Evolutionary conservation across 345 rosid genomes (phyloP).

Genomic region (Sonneratia alba): DNA sequence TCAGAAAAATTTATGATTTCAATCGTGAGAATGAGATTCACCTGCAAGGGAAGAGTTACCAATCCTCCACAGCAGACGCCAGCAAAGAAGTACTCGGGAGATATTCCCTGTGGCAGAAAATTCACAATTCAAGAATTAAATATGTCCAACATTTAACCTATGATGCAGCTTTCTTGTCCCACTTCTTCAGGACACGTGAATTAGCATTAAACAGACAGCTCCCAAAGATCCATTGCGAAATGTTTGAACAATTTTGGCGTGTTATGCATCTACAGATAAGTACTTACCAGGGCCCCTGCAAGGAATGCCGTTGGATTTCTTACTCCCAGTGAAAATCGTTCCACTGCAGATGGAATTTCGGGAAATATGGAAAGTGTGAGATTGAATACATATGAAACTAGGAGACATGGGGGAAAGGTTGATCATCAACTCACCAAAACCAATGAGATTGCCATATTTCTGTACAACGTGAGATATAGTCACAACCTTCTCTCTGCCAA

Average conservation of each 20-base stretch:
- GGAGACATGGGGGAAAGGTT: background rate
- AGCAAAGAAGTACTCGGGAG: constrained; percentile 76
- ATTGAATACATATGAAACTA: background rate
- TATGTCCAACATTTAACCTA: background rate
- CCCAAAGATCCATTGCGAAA: background rate
- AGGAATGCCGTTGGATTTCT: constrained; percentile 85
- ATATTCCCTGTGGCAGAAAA: constrained; percentile 47
- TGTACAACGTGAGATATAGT: constrained; percentile 44
- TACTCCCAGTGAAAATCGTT: constrained; percentile 72
- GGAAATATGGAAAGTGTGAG: background rate
- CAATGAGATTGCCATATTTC: constrained; percentile 71
- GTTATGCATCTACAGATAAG: background rate
- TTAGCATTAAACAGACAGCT: background rate
- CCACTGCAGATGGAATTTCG: constrained; percentile 46
- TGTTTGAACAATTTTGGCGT: background rate
- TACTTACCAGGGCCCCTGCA: constrained; percentile 70
- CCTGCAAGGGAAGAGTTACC: constrained; percentile 86
- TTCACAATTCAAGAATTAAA: background rate
- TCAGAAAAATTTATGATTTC: background rate
- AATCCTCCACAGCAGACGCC: constrained; percentile 93
- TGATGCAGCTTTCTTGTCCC: too few species aligned
- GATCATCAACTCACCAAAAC: constrained; percentile 50
- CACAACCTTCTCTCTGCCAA: constrained; percentile 57
- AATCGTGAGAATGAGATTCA: constrained; percentile 12
- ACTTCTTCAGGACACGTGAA: too few species aligned